Conservation (phyloP, 345 rosid genomes). For the Gossypium mustelinum region DNA sequence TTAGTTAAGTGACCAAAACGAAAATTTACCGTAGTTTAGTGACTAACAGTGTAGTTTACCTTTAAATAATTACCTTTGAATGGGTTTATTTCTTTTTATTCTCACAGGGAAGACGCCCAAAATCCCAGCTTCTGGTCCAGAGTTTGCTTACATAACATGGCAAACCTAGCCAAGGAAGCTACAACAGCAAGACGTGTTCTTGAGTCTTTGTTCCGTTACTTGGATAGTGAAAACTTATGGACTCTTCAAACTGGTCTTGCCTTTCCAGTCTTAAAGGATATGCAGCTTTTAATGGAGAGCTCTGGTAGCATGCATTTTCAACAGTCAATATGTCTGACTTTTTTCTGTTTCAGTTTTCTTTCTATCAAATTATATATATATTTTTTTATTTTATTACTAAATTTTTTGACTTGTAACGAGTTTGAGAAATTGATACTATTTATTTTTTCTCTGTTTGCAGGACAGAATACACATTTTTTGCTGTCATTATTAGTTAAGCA, state of each 20-base stretch:
- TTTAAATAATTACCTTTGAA: slow-evolving; percentile 10
- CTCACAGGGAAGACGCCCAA: slow-evolving; percentile 63
- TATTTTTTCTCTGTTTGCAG: slow-evolving; percentile 38
- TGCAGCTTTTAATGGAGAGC: slow-evolving; percentile 76
- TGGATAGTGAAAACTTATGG: slow-evolving; percentile 71
- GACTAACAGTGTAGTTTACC: no score
- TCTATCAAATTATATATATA: neutral
- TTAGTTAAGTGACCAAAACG: no score
- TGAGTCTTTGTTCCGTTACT: slow-evolving; percentile 86
- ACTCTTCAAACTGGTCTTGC: slow-evolving; percentile 76
- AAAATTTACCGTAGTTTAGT: no score
- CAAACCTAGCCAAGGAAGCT: slow-evolving; percentile 88
- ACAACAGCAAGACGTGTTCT: slow-evolving; percentile 82
- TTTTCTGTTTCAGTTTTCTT: neutral
- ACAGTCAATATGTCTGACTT: slow-evolving; percentile 10
- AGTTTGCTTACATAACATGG: slow-evolving; percentile 90
- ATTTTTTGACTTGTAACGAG: slow-evolving; percentile 4
- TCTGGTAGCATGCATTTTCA: slow-evolving; percentile 46
- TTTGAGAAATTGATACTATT: slow-evolving; percentile 8
- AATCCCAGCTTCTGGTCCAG: slow-evolving; percentile 93
- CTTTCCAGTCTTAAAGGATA: slow-evolving; percentile 73
- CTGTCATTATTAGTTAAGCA: slow-evolving; percentile 86
- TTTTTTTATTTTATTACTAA: neutral
- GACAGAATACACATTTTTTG: slow-evolving; percentile 80
- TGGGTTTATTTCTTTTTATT: slow-evolving; percentile 18